Base-by-base conservation (phyloP, 441 rosid species). In the Bocquillonia castaneifolia region DNA sequence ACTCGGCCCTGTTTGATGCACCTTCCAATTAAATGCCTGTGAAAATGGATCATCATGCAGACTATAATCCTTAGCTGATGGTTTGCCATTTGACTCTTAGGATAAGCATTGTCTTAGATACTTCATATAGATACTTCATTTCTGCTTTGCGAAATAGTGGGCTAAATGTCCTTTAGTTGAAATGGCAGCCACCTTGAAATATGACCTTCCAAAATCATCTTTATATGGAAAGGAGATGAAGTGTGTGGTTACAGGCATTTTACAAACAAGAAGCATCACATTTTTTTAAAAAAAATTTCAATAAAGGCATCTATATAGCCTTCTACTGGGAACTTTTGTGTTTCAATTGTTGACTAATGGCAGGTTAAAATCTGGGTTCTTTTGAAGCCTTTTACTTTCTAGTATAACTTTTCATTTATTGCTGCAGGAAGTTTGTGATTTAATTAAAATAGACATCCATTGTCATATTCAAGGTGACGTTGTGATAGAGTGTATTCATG, bases 391-490 rank as follows among this genome's bases (percentile, higher is more conserved):
- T 51, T 53, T 34, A 14, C 32, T 48, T 39, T 40, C 55, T 59
- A 28, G 29, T 67, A 40, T 53, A 20, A 18, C 42, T 66, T 62
- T 82, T 73, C n/a, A 52, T 66, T 29, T 71, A 42, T 79, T 74
- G 71, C 72, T 78, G 83, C 91, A 89, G 97, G 91, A 80, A 81
- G 93, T 90, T 57, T 79, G 86, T 52, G 90, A 86, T 75, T 63
- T 85, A 68, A 91, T 88, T 50, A 88, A 88, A 81, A 84, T 88
- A 71, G 92, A 94, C 78, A 88, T 90, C 69, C 81, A 77, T 77
- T 88, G 96, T 70, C 92, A 83, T 76, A 71, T 91, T 74, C 87
- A 87, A 71, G 97, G 96, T 72, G 99, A 94, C 81, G 89, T 89
- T 40, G 96, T 94, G 76, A 85, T 94, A 47, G 99, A 91, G 82